Conservation (phyloP, 1,284 basidiomycete genomes). For the Rhodotorula sp. region DNA sequence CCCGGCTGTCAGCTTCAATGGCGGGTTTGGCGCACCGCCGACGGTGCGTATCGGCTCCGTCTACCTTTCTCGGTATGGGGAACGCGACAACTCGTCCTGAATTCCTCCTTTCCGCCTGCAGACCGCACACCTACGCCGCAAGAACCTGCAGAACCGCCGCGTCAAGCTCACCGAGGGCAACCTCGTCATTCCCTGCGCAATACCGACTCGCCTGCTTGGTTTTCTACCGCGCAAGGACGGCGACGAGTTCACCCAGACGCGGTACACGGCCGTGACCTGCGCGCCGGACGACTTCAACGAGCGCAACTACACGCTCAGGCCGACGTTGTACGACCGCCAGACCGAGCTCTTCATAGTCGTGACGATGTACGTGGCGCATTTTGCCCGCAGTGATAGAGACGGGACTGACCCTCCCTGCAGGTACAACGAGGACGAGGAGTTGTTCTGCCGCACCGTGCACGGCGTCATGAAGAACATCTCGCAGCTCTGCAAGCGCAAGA, state of each 20-base stretch:
- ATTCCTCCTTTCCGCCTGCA: neutral
- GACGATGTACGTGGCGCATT: neutral
- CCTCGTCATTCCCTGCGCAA: slow-evolving; percentile 77
- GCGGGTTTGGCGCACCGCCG: slow-evolving; percentile 40
- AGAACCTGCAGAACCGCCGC: slow-evolving; percentile 53
- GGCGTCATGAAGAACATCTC: slow-evolving; percentile 77
- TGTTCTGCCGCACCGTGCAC: slow-evolving; percentile 92
- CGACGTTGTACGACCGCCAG: slow-evolving; percentile 73
- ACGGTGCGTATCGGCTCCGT: slow-evolving; percentile 12
- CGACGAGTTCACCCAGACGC: slow-evolving; percentile 74
- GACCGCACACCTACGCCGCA: slow-evolving; percentile 38
- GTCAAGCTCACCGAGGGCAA: slow-evolving; percentile 70
- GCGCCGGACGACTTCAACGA: slow-evolving; percentile 90
- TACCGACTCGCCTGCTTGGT: slow-evolving; percentile 73
- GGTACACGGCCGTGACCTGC: slow-evolving; percentile 81
- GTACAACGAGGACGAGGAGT: slow-evolving; percentile 89
- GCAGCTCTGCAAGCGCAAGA: slow-evolving; percentile 86
- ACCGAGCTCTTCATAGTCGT: slow-evolving; percentile 62
- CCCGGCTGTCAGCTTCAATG: slow-evolving; percentile 32
- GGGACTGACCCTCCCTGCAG: neutral
- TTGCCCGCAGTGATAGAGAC: accelerated
- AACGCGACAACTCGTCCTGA: neutral
- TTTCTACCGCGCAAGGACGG: slow-evolving; percentile 77
- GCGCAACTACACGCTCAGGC: slow-evolving; percentile 79
- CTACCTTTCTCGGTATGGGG: too few species aligned